Percentiles rank a stretch among this genome's conserved stretches.
Evolutionary conservation across 2,329 filamentous ascomycete species (phyloP).

Genomic region (Cladorrhinum sp.): DNA sequence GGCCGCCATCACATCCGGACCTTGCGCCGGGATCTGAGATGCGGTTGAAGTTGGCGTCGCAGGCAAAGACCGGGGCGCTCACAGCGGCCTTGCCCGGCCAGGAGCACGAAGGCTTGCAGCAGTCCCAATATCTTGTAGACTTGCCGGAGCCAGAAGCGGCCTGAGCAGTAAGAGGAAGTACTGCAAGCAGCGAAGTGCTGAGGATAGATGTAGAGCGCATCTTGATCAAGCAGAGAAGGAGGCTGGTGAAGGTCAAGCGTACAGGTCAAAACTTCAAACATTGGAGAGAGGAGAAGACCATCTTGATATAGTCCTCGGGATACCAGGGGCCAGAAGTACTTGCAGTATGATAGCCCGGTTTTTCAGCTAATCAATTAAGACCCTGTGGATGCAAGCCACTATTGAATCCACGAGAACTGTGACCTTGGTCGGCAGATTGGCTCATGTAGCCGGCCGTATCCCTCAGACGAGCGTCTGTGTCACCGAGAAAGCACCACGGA

Average conservation of each 20-base stretch:
- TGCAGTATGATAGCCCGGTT: neutral
- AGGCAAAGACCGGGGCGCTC: slow-evolving; percentile 50
- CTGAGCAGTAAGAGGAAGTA: slow-evolving; percentile 20
- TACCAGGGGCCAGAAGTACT: neutral
- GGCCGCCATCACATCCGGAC: slow-evolving; percentile 52
- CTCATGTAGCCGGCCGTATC: neutral
- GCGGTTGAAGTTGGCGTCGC: slow-evolving; percentile 52
- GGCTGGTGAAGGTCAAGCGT: neutral
- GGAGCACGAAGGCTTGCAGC: slow-evolving; percentile 67
- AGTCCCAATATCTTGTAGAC: slow-evolving; percentile 55
- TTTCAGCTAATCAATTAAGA: neutral
- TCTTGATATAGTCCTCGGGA: slow-evolving; percentile 1
- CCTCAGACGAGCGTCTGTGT: slow-evolving; percentile 10
- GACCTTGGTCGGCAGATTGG: slow-evolving; percentile 2
- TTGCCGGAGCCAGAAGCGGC: slow-evolving; percentile 26
- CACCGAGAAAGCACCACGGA: slow-evolving; percentile 15
- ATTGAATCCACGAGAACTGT: neutral
- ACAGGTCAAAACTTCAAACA: neutral
- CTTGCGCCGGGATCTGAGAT: slow-evolving; percentile 47
- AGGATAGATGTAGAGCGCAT: slow-evolving; percentile 25
- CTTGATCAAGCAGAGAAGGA: neutral
- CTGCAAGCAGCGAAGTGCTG: slow-evolving; percentile 19
- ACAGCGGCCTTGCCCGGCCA: slow-evolving; percentile 57
- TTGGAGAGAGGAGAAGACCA: neutral
- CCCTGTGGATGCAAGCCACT: neutral